Evolutionary conservation across 2,329 filamentous ascomycete species (phyloP), one percentile per base, ranked within the genome.

Genomic region (Paradendryphiella salina): DNA sequence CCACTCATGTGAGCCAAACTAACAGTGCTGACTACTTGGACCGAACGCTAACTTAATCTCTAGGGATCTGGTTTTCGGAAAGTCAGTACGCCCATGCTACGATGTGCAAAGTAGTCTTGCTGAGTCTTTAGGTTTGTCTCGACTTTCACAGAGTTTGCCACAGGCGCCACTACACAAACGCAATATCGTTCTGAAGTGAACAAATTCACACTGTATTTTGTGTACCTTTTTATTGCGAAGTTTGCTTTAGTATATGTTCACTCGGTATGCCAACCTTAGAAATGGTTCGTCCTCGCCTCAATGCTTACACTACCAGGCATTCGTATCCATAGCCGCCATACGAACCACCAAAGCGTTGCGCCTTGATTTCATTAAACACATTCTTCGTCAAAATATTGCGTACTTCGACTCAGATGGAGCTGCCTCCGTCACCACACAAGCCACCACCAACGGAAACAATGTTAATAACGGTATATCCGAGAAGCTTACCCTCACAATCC

Each of bases 351-450:
- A 79, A 48, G 77, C 70, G 31, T 60, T 74, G 40, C 69, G 88
- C 21, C 77, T 85, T 26, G 79, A 84, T 58, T 90, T 88, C 60
- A 76, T 91, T 13, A 77, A 80, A 38, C 77, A 79, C 32, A 78
- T 89, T 4, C 84, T 91, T 66, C 62, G 70, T 2, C 73, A 75
- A 43, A 75, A 75, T 43, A 69, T 75, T 20, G 72, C 69, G 1
- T 74, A 70, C 49, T 75, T 75, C 40, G 94, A 97, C 73, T 94
- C 94, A 66, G 81, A 96, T 11, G 93, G 92, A 43, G 88, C 91
- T 28, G 92, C 93, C 51, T 94, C 96, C 74, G 89, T 97, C 54
- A 96, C 92, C 0, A 96, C 92, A 1, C 86, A 92, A 57, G 96
- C 96, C 63, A 97, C 93, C 0, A 87, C 92, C 9, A 93, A 97